Evolutionary conservation across 441 rosid genomes (phyloP).

Genomic region (Kokia cookei): DNA sequence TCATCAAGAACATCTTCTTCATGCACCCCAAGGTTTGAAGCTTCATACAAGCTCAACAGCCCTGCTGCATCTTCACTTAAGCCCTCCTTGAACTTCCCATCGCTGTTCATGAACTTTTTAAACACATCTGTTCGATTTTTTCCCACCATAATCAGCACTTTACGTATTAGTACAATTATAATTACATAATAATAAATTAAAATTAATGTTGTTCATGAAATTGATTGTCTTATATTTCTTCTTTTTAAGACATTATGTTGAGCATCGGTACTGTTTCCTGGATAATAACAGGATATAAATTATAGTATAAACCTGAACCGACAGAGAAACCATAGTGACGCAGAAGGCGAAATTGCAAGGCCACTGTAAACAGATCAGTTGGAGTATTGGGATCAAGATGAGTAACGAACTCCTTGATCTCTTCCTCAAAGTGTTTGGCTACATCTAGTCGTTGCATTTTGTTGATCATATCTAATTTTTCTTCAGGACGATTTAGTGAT

Average conservation of each 20-base stretch:
- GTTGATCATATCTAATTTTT: neutral
- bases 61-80: neutral
- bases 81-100: neutral
- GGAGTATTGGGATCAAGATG: neutral
- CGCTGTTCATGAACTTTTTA: neutral
- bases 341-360: neutral
- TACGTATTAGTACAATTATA: neutral
- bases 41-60: neutral
- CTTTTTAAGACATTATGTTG: too few species aligned
- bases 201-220: neutral
- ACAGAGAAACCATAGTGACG: neutral
- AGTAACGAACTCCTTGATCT: neutral
- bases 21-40: neutral
- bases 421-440: neutral
- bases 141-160: neutral
- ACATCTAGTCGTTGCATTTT: neutral
- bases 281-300: neutral
- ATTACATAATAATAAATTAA: too few species aligned
- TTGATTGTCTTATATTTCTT: too few species aligned
- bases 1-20: neutral
- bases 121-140: neutral
- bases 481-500: neutral
- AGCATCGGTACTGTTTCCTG: too few species aligned
- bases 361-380: neutral
- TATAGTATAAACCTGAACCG: neutral